Conservation (phyloP, 805 yeast species). For the Kuraishia hungarica region DNA sequence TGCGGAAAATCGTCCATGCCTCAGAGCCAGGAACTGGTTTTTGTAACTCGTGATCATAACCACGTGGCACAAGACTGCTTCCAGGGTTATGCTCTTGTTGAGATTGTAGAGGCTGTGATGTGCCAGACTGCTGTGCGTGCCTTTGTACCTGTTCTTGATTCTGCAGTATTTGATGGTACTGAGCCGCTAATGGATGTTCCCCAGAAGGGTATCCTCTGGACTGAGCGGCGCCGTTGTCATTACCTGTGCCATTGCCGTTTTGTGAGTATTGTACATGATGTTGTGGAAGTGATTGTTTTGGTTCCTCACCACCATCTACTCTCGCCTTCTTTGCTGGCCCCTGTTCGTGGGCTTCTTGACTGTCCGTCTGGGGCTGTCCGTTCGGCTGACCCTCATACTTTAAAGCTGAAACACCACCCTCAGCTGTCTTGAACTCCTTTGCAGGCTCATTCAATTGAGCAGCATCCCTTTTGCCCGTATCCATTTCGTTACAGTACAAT, state of each 20-base stretch:
- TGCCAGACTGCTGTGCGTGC: neutral
- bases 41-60: constrained; percentile 6
- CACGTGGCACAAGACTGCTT: constrained; percentile 10
- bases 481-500: neutral
- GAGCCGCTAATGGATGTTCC: neutral
- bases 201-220: neutral
- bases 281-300: neutral
- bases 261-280: neutral
- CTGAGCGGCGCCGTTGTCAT: neutral
- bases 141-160: neutral
- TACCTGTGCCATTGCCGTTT: neutral
- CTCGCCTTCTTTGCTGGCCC: neutral
- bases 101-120: neutral
- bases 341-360: neutral
- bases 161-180: neutral
- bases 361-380: neutral
- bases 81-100: constrained; percentile 1
- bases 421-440: constrained; percentile 1
- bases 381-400: neutral
- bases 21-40: constrained; percentile 70
- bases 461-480: neutral
- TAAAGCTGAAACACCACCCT: constrained; percentile 1
- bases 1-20: constrained; percentile 77
- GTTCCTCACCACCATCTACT: neutral
- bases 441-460: neutral